Base-by-base conservation (phyloP, 148 eudicot genomes). In the Camellia lanceoleosa region DNA sequence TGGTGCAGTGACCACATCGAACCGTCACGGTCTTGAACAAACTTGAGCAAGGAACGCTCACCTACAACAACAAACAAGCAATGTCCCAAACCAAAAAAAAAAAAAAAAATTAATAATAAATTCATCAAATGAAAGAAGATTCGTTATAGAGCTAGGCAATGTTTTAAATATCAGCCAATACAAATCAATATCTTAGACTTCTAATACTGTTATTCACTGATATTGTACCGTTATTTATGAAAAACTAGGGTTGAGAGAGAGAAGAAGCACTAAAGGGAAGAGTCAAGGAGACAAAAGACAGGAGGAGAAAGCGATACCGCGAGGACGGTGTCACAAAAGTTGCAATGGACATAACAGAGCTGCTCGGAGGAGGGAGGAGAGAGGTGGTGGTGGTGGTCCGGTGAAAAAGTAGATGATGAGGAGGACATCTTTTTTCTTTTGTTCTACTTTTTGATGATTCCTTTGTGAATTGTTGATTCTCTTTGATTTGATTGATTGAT, bases 1-100 rank as follows among this genome's bases (percentile, higher is more conserved):
- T 92, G 20, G 91, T 85, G 90, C 99, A 97, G 82, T 97, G 98
- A 10, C 99, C 99, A 74, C 99, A 97, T 84, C 98, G 86, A 52
- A 97, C 99, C 4, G 99, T 97, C 75, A 97, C 98, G 4, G 90
- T 94, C 87, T 91, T 97, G 89, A 87, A 91, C 90, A 97, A 90
- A 86, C 97, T 94, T 58, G 89, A 86, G 88, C 93, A 84, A 56
- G 99, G 99, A 68, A 97, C 99, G 81, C 98, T 94, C 87, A 97
- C 99, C 99, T 97, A 70, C 67, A 72, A 12, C 54, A 67, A 82
- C 7, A 4, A 14, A 41, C 10, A 60, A 18, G 9, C 38, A 30
- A 1, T 30, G 38, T 30, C 38, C 38, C 38, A 30, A 30, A 30
- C 38, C 38, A 30, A 30, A 30, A 30, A 30, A 30, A 30, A n/a